Evolutionary conservation across 78 protist species (phyloP), one percentile per base, ranked within the genome.

Genomic region (Tieghemostelium lacteum): DNA sequence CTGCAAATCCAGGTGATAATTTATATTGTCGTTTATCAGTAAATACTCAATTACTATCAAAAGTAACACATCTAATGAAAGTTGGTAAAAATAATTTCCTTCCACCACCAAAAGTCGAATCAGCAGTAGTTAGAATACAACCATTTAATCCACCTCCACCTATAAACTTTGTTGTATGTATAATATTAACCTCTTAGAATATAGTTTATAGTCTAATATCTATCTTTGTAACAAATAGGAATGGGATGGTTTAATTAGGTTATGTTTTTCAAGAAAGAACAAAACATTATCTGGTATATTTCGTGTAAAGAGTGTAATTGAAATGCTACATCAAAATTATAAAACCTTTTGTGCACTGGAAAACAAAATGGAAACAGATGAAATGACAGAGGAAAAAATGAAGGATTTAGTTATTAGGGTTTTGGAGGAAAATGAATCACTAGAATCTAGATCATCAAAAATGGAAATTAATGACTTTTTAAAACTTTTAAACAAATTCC

Each of bases 31-130:
- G 99, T n/a, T 91, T 99, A 17, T 96, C 99, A 28, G 96, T 97
- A 31, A 99, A 98, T 88, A 86, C 98, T 28, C 98, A 96, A 61
- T 89, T 99, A 6, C 94, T 99, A 12, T 73, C 98, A 42, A 76
- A 85, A 24, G 93, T 92, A 2, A 71, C 83, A 39, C 99, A 98
- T 55, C 63, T 97, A 42, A 86, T 98, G 92, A 98, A 98, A 88
- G 98, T 98, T 3, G 94, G 91, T 22, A 93, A 89, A 62, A 96
- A 94, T 80, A 92, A 94, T 77, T 99, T 98, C 96, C 83, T 96
- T 24, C 99, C 99, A 24, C 99, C 99, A 17, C 99, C 99, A 19
- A 97, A 99, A 66, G 99, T 99, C 24, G 99, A 99, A 52, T 98
- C 99, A 20, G 49, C 92, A 8, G 99, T 99, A 7, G 98, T 99